phyloP scores from a whole-genome alignment of 2,329 filamentous ascomycete genomes.

The Colletotrichum echinochloae region DNA sequence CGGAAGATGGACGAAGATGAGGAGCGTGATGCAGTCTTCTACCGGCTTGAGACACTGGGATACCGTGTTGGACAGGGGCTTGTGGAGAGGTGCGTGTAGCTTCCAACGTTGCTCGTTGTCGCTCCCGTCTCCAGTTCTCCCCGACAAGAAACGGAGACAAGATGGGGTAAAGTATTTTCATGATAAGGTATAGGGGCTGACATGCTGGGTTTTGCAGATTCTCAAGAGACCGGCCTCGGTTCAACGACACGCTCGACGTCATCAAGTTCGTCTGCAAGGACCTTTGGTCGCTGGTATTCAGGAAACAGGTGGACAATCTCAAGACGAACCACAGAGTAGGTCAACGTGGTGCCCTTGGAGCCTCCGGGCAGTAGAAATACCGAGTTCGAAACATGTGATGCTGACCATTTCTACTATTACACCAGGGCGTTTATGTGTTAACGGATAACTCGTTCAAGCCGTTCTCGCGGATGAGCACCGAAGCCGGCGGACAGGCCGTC shows the following conservation, averaged over 20 bases:
- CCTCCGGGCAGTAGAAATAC: background rate
- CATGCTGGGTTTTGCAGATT: constrained; percentile 64
- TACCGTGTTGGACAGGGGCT: constrained; percentile 94
- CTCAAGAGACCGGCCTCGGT: constrained; percentile 85
- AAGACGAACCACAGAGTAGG: constrained; percentile 94
- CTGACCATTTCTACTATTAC: background rate
- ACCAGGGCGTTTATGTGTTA: constrained; percentile 90
- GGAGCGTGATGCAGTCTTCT: constrained; percentile 86
- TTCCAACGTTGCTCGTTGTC: constrained; percentile 2
- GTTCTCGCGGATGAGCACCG: constrained; percentile 88
- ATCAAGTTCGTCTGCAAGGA: constrained; percentile 99
- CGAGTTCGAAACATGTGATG: background rate
- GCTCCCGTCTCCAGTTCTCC: background rate
- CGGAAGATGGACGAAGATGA: constrained; percentile 78
- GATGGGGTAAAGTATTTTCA: background rate
- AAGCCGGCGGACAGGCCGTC: constrained; percentile 78
- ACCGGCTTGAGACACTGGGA: constrained; percentile 83
- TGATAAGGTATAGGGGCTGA: background rate
- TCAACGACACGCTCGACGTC: constrained; percentile 91
- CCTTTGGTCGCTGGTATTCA: constrained; percentile 92
- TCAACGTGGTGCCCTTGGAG: constrained; percentile 1
- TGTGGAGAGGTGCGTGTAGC: constrained; percentile 79
- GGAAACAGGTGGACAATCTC: constrained; percentile 97
- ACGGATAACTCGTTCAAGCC: constrained; percentile 94
- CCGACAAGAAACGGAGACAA: background rate